Conservation (phyloP, 2,329 filamentous ascomycete genomes). For the Lithohypha guttulata region DNA sequence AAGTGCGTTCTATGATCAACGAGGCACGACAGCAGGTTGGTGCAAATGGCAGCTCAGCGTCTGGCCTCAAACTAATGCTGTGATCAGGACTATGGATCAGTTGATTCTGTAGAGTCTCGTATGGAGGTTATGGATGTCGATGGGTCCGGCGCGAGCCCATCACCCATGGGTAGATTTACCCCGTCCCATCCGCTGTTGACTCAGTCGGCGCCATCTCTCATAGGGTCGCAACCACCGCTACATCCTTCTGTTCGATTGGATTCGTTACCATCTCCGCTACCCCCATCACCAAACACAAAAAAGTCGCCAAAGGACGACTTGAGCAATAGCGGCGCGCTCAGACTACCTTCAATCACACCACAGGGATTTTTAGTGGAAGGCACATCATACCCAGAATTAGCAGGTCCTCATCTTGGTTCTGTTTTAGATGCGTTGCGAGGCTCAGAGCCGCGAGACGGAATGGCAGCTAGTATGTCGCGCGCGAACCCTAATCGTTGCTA, state of each 20-base stretch:
- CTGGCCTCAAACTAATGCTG: not conserved
- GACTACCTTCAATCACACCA: conserved; percentile 7
- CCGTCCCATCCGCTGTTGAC: not conserved
- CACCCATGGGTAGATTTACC: conserved; percentile 1
- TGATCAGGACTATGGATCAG: not conserved
- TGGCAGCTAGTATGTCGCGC: too few species aligned
- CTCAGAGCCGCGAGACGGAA: too few species aligned
- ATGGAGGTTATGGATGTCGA: not conserved
- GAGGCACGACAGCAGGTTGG: conserved; percentile 19
- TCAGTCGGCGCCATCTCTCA: not conserved
- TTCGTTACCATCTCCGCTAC: not conserved
- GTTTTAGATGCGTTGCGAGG: too few species aligned
- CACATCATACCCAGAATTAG: too few species aligned
- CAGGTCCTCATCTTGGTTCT: too few species aligned
- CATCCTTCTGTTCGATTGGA: not conserved
- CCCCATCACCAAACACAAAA: not conserved
- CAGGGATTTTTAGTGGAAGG: conserved; percentile 6
- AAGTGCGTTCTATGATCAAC: conserved; percentile 20
- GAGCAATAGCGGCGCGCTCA: not conserved
- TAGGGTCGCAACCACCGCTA: not conserved
- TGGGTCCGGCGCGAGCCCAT: not conserved
- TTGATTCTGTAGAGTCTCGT: not conserved
- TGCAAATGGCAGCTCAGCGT: not conserved
- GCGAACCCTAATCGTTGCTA: too few species aligned
- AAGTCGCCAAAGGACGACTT: conserved; percentile 1